phyloP scores from a whole-genome alignment of 1,284 basidiomycete species.

The Pholiota adiposa region DNA sequence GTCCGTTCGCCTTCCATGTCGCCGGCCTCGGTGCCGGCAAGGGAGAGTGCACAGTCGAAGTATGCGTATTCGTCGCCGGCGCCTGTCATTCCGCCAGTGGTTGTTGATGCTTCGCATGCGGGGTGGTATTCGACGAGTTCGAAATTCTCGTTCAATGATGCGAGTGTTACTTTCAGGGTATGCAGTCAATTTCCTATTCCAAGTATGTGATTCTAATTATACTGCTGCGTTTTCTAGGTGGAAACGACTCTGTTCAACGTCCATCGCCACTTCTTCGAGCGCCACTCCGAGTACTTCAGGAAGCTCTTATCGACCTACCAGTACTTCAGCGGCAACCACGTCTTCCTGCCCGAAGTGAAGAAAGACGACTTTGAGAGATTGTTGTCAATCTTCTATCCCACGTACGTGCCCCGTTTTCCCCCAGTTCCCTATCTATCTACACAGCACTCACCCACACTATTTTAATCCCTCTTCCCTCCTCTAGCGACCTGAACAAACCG shows the following conservation, averaged over 20 bases:
- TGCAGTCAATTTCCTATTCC: not conserved
- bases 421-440: not conserved
- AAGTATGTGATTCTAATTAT: constrained; percentile 3
- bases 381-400: constrained; percentile 39
- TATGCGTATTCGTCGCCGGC: constrained; percentile 11
- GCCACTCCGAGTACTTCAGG: constrained; percentile 35
- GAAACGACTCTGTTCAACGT: constrained; percentile 27
- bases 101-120: not conserved
- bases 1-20: no score
- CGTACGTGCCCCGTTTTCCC: constrained; percentile 29
- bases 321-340: constrained; percentile 4
- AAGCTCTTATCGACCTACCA: constrained; percentile 22
- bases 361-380: constrained; percentile 35
- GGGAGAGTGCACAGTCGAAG: no score
- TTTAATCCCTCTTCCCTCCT: not conserved
- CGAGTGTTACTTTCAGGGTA: constrained; percentile 25
- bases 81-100: constrained; percentile 5
- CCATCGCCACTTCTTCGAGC: constrained; percentile 34
- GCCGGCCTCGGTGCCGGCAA: not conserved
- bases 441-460: not conserved
- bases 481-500: constrained; percentile 32
- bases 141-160: constrained; percentile 27
- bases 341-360: constrained; percentile 23
- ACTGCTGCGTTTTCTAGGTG: constrained; percentile 20
- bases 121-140: constrained; percentile 13